Percentiles rank a stretch among this genome's conserved stretches.
These are phyloP conservation scores for Pseudopithomyces chartarum DNA, from an alignment of 2,329 filamentous ascomycete species.

Conservation along the genomic window DNA sequence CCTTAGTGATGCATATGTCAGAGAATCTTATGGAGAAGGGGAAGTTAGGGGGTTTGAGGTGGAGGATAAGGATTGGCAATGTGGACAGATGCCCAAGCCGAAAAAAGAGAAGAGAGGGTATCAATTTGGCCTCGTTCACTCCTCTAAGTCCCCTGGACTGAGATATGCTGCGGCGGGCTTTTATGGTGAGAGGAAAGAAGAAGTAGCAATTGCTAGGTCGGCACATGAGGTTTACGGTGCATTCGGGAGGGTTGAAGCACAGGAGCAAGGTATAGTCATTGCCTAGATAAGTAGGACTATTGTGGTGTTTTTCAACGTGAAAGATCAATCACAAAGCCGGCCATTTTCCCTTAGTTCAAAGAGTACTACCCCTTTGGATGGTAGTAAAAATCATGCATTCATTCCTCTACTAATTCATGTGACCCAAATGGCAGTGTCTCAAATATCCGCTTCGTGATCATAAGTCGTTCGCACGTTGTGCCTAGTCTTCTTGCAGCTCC, in stretches of 20 bases:
- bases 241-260: background rate
- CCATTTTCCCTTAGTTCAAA: background rate
- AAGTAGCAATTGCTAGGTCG: background rate
- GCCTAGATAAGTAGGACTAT: background rate
- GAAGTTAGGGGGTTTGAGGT: background rate
- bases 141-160: background rate
- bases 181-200: background rate
- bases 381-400: no score
- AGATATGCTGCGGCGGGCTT: background rate
- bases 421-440: no score
- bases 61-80: background rate
- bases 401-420: no score
- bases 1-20: background rate
- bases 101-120: background rate
- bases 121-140: background rate
- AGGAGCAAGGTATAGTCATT: background rate
- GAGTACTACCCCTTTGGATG: no score
- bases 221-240: background rate
- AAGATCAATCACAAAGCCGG: no score
- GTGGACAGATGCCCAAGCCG: background rate
- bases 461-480: no score
- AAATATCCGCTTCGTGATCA: no score
- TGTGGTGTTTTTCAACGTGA: no score
- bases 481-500: no score
- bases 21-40: background rate